These are phyloP conservation scores for Excoecaria cochinchinensis DNA, from an alignment of 345 rosid genomes.

Conservation along the genomic window DNA sequence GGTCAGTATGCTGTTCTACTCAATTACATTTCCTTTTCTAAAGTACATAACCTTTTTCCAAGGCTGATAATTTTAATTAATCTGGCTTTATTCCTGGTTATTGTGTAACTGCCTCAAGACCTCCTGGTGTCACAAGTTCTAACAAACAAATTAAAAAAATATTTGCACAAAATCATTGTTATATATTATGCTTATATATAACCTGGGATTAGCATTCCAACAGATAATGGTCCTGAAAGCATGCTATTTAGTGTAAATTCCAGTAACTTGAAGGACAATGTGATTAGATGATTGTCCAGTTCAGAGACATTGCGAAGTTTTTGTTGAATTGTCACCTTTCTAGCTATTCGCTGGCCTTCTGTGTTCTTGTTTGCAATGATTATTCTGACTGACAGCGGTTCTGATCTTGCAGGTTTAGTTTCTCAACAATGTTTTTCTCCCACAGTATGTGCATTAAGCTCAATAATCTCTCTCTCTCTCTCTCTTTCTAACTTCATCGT, in stretches of 20 bases:
- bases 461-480: not conserved
- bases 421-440: conserved; percentile 98
- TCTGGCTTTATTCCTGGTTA: not conserved
- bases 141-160: not conserved
- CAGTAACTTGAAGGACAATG: not conserved
- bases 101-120: not conserved
- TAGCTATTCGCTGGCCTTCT: not conserved
- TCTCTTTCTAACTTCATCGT: not conserved
- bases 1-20: conserved; percentile 46
- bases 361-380: conserved; percentile 1
- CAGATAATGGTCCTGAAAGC: not conserved
- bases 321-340: not conserved
- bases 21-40: not conserved
- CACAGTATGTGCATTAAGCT: conserved; percentile 62
- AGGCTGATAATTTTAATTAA: not conserved
- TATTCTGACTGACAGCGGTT: conserved; percentile 18
- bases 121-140: not conserved
- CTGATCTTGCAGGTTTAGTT: conserved; percentile 86
- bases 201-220: not conserved
- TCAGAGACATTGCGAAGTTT: not conserved
- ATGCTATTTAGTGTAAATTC: not conserved
- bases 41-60: not conserved
- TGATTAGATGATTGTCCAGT: not conserved
- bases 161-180: not conserved
- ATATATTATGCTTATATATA: not conserved